Conservation (phyloP, 2,329 filamentous ascomycete genomes). For the Fusarium sp. region DNA sequence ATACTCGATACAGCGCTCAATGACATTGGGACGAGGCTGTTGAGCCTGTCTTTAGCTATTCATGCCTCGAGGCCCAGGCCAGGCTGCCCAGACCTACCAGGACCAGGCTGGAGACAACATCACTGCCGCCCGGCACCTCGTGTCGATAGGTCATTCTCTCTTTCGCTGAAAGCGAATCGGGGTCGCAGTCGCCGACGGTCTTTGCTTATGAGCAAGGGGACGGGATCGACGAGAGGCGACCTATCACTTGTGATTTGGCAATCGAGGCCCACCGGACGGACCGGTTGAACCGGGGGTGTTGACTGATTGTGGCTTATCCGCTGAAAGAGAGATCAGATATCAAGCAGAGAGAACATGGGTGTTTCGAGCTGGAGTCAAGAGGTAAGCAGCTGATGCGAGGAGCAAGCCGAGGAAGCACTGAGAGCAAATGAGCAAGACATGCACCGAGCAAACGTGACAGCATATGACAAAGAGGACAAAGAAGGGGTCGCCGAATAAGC, state of each 20-base stretch:
- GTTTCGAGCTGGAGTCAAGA: conserved; percentile 9
- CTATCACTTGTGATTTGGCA: conserved; percentile 33
- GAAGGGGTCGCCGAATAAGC: conserved; percentile 12
- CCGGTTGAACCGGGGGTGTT: conserved; percentile 16
- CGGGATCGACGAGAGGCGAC: conserved; percentile 35
- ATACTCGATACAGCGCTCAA: neutral
- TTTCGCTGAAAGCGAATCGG: conserved; percentile 9
- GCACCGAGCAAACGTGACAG: conserved; percentile 22
- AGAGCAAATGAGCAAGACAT: conserved; percentile 25
- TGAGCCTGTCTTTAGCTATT: neutral
- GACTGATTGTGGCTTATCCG: conserved; percentile 13
- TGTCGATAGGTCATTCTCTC: conserved; percentile 14
- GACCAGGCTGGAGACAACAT: neutral
- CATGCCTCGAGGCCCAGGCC: neutral
- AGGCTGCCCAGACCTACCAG: neutral
- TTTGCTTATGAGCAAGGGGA: conserved; percentile 28
- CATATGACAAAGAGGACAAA: conserved; percentile 13
- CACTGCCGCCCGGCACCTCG: conserved; percentile 1
- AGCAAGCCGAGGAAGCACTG: neutral
- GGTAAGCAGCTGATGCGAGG: conserved; percentile 25
- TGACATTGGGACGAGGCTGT: neutral
- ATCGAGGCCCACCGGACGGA: conserved; percentile 28
- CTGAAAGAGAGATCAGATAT: conserved; percentile 2
- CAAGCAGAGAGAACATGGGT: conserved; percentile 8
- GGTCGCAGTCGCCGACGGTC: conserved; percentile 10